Conservation (phyloP, 2,329 filamentous ascomycete genomes). For the Paecilomyces dactylethromorphus region DNA sequence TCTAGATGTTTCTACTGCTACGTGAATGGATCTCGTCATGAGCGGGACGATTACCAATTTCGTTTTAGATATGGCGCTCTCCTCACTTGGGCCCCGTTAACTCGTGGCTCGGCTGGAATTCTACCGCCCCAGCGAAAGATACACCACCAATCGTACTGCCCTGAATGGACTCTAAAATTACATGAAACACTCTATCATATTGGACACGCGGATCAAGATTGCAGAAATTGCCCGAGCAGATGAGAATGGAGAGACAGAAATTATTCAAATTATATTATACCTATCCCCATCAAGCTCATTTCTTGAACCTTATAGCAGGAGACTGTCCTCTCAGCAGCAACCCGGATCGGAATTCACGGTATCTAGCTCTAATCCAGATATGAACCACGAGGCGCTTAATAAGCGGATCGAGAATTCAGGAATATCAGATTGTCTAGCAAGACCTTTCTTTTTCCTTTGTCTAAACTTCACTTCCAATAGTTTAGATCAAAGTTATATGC, state of each 20-base stretch:
- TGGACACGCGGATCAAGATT: background rate
- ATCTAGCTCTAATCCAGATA: too few relatives aligned
- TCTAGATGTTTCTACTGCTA: background rate
- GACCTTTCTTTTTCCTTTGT: too few relatives aligned
- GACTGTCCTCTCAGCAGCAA: too few relatives aligned
- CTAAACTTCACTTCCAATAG: too few relatives aligned
- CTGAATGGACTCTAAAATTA: background rate
- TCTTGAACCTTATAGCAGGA: too few relatives aligned
- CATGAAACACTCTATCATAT: background rate
- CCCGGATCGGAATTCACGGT: too few relatives aligned
- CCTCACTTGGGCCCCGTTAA: background rate
- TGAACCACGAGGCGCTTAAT: too few relatives aligned
- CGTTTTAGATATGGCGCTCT: background rate
- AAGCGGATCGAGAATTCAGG: too few relatives aligned
- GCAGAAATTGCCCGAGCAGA: background rate
- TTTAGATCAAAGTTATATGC: too few relatives aligned
- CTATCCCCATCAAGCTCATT: too few relatives aligned
- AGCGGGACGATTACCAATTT: background rate
- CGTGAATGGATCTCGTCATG: background rate
- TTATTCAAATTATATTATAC: background rate
- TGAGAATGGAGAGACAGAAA: background rate
- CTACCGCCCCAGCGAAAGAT: background rate
- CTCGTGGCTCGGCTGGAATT: background rate
- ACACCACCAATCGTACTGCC: background rate
- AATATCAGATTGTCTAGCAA: too few relatives aligned